Base-by-base conservation (phyloP, 2,329 filamentous ascomycete genomes). In the Colletotrichum orchidophilum region DNA sequence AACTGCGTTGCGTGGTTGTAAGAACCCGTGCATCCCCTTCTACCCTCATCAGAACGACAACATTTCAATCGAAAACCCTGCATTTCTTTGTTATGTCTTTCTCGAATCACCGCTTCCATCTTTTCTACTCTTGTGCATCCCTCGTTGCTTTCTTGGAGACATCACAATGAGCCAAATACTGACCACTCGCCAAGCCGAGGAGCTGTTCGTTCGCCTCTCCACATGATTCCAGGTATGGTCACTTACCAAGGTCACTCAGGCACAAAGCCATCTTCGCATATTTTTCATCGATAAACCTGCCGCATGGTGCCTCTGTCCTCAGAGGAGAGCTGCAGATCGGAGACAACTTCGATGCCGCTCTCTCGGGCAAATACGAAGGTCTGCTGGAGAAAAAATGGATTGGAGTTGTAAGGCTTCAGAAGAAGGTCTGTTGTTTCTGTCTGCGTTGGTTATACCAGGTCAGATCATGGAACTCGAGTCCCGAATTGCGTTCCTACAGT, bases 351-450 rank as follows among this genome's bases (percentile, higher is more conserved):
- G 94, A 97, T 79, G 87, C 93, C 73, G 88, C 89, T 21, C 97
- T 94, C 24, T 88, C 92, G 63, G 97, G 97, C 86, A 97, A 97
- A 83, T 98, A 98, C 83, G 95, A 97, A 82, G 93, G 94, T 1
- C 83, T 98, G 31, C 83, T 98, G 75, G 96, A 98, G 87, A 98
- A 97, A 88, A 98, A 98, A 86, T 98, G 96, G 96, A 98, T 95
- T 21, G 96, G 94, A 77, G 93, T 98, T 31, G 95, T 98, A 77
- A 89, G 96, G 73, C 83, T 98, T 81, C 96, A 98, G 83, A 98
- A 97, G 83, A 98, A 97, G 93, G 94, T 93, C 82, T 61, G 82
- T 74, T 64, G 54, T 12, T 33, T 12, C 26, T 77, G n/a, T n/a
- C n/a, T n/a, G n/a, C n/a, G n/a, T n/a, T n/a, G n/a, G n/a, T n/a